These are phyloP conservation scores for Paecilomyces formosus DNA, from an alignment of 2,329 filamentous ascomycete species.

Conservation along the genomic window DNA sequence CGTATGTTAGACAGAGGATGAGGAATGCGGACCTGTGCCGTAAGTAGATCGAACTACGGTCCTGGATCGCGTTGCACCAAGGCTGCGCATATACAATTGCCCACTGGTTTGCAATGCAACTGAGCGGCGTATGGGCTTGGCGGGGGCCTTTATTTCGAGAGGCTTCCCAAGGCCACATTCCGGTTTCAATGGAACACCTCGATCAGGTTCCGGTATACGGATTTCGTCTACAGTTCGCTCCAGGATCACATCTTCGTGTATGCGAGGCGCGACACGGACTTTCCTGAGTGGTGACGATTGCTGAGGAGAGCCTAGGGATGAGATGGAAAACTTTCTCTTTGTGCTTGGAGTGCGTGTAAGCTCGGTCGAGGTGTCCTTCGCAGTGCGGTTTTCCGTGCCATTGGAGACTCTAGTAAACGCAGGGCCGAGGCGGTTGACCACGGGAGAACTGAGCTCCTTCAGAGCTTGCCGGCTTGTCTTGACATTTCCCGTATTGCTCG, in stretches of 20 bases:
- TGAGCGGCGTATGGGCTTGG: conserved; percentile 29
- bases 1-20: background rate
- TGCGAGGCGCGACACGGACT: conserved; percentile 25
- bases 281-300: conserved; percentile 44
- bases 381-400: conserved; percentile 17
- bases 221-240: conserved; percentile 20
- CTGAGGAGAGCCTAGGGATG: conserved; percentile 38
- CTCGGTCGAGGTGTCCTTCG: conserved; percentile 20
- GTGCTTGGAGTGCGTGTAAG: conserved; percentile 32
- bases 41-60: conserved; percentile 28
- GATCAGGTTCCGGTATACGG: conserved; percentile 10
- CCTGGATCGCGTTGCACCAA: conserved; percentile 21
- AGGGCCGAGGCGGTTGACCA: conserved; percentile 34
- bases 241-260: conserved; percentile 23
- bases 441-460: conserved; percentile 35
- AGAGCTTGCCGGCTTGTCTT: conserved; percentile 38
- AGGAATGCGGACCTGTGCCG: conserved; percentile 25
- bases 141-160: conserved; percentile 7
- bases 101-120: conserved; percentile 28
- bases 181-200: conserved; percentile 10
- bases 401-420: conserved; percentile 33
- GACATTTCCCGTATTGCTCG: conserved; percentile 24
- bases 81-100: conserved; percentile 30
- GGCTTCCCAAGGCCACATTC: conserved; percentile 10
- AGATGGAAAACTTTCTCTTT: conserved; percentile 40